These are phyloP conservation scores for Daldinia sp. DNA, from an alignment of 2,329 filamentous ascomycete genomes.

Conservation along the genomic window DNA sequence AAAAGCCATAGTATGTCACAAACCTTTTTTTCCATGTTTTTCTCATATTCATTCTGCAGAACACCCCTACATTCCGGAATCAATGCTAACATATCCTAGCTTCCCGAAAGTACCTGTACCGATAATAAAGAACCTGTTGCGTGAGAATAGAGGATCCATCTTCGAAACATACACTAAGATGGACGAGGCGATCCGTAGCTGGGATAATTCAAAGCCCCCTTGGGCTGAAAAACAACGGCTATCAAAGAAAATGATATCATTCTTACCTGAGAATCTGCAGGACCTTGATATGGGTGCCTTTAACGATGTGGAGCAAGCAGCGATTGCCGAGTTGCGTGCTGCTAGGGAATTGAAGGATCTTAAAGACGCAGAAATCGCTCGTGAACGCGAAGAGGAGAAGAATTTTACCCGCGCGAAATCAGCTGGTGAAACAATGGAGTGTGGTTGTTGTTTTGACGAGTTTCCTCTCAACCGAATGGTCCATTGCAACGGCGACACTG, in stretches of 20 bases:
- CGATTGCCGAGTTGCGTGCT: constrained; percentile 51
- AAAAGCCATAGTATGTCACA: constrained; percentile 13
- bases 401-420: constrained; percentile 55
- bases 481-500: constrained; percentile 65
- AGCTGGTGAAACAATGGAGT: constrained; percentile 68
- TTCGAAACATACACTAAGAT: constrained; percentile 50
- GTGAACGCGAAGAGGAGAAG: constrained; percentile 44
- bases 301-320: constrained; percentile 40
- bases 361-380: constrained; percentile 41
- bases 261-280: constrained; percentile 29
- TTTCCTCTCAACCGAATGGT: constrained; percentile 72
- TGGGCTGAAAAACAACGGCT: constrained; percentile 46
- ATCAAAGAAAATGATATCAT: constrained; percentile 34
- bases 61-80: background rate
- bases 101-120: constrained; percentile 47
- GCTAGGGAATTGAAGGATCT: constrained; percentile 46
- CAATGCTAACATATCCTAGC: constrained; percentile 15
- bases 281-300: constrained; percentile 34
- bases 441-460: constrained; percentile 76
- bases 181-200: constrained; percentile 40
- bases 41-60: background rate
- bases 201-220: constrained; percentile 24
- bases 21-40: background rate
- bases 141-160: constrained; percentile 40
- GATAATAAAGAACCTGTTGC: constrained; percentile 41